Base-by-base conservation (phyloP, 2,329 filamentous ascomycete genomes). In the Conoideocrella luteorostrata region DNA sequence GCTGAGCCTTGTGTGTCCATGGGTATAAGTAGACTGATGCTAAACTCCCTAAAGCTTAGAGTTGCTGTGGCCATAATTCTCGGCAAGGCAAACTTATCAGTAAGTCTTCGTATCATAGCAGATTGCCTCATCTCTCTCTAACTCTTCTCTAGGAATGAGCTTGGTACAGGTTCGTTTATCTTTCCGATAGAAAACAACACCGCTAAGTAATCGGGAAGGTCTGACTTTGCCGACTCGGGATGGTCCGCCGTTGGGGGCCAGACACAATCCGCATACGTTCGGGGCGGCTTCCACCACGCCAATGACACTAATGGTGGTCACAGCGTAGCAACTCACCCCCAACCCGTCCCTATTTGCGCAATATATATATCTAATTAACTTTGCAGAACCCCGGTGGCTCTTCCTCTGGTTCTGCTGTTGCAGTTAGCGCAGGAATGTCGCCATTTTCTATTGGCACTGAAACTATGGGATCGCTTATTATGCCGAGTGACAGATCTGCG, bases 371-470 rank as follows among this genome's bases (percentile, higher is more conserved):
- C 41, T 45, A 20, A 35, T 26, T 11, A n/a, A 13, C 29, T 28
- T 10, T 32, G 6, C 9, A 52, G 48, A 47, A 43, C 18, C 51
- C 57, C 0, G 77, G 76, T 9, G 78, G 77, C 5, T 78, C 75
- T 1, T 78, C 72, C 7, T 76, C 72, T 3, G 78, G 78, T 9
- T 74, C 69, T 17, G 69, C 69, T 6, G 74, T 80, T 7, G 71
- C 66, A 10, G 77, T 81, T 5, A 72, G 67, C 3, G 70, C 72
- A 1, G 64, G 65, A 1, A 64, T 80, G 4, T 72, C 76, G 3
- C 69, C 72, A 0, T 78, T 82, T 50, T 69, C 75, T 2, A 59
- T 82, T 1, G 77, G 67, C 6, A 78, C 75, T 1, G 76, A 79
- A 50, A 78, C 75, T 5, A 75, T 74, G 2, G 75, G 76, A 63